Conservation (phyloP, 2,329 filamentous ascomycete species). For the Aspergillus hiratsukae region DNA sequence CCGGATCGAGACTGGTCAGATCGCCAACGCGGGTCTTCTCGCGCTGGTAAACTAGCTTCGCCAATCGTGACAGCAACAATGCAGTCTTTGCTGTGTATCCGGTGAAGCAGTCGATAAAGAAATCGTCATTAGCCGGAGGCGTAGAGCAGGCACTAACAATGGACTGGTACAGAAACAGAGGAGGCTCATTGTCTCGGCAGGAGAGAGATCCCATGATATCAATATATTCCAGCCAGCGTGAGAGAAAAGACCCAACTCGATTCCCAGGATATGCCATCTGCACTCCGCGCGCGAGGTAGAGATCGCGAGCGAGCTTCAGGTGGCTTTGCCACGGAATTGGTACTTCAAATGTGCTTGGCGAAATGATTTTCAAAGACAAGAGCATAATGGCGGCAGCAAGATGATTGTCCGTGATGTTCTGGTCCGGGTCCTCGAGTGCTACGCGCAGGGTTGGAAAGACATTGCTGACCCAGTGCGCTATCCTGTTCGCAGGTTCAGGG, state of each 20-base stretch:
- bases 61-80: constrained; percentile 66
- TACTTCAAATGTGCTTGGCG: constrained; percentile 75
- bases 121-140: constrained; percentile 55
- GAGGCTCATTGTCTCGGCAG: constrained; percentile 53
- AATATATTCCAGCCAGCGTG: constrained; percentile 78
- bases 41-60: constrained; percentile 64
- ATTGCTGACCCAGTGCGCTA: constrained; percentile 74
- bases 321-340: constrained; percentile 77
- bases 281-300: constrained; percentile 65
- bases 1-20: constrained; percentile 44
- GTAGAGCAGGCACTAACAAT: constrained; percentile 45
- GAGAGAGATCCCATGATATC: constrained; percentile 71
- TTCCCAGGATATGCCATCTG: constrained; percentile 49
- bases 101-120: constrained; percentile 73
- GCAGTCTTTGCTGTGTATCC: constrained; percentile 72
- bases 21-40: constrained; percentile 61
- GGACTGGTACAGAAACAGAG: constrained; percentile 49
- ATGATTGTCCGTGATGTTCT: constrained; percentile 66
- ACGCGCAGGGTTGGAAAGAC: constrained; percentile 63
- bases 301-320: constrained; percentile 67
- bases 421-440: constrained; percentile 58
- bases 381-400: constrained; percentile 82
- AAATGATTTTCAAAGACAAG: constrained; percentile 76
- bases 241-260: constrained; percentile 68
- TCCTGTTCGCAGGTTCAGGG: constrained; percentile 69